Base-by-base conservation (phyloP, 2,329 filamentous ascomycete species). In the Ophiostoma ulmi region DNA sequence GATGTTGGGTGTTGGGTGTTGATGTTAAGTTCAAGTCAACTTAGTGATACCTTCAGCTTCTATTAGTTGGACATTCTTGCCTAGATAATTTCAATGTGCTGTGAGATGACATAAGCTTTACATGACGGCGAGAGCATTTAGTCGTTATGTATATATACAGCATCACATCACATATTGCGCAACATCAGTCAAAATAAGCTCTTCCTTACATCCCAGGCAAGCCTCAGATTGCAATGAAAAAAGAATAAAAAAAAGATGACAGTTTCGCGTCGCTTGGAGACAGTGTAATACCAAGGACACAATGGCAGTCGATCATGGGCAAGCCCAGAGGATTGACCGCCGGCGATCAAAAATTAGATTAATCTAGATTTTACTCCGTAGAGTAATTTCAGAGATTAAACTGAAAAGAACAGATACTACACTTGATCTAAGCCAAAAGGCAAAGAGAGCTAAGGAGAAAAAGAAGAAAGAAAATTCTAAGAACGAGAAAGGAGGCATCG, bases 371-470 rank as follows among this genome's bases (percentile, higher is more conserved):
- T 84, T 84, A 83, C 83, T 84, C 88, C 85, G 83, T 91, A 87
- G 88, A 85, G 84, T 84, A 85, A 86, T 93, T 91, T 90, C 90
- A 94, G 91, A 91, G 89, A 93, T 93, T 93, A 94, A 93, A 93
- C 91, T 94, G 89, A 92, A 91, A 93, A 93, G 91, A 94, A 93
- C 90, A 92, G 90, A 92, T 93, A 93, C 90, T 93, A 92, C 90
- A 93, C 90, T 92, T 93, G 90, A 93, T 93, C 90, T 92, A 91
- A 91, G 88, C 88, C 85, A 87, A 85, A 85, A 80, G 80, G 80
- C 82, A 83, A 84, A 84, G 82, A 83, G 81, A 83, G 82, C 82
- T 84, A 75, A 80, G 77, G 81, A 84, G 85, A 85, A 83, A 80
- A 82, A 81, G 81, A 80, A 81, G 80, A 80, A 65, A 73, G 58